Evolutionary conservation across 148 eudicot genomes (phyloP).

Genomic region (Polygonum aviculare): DNA sequence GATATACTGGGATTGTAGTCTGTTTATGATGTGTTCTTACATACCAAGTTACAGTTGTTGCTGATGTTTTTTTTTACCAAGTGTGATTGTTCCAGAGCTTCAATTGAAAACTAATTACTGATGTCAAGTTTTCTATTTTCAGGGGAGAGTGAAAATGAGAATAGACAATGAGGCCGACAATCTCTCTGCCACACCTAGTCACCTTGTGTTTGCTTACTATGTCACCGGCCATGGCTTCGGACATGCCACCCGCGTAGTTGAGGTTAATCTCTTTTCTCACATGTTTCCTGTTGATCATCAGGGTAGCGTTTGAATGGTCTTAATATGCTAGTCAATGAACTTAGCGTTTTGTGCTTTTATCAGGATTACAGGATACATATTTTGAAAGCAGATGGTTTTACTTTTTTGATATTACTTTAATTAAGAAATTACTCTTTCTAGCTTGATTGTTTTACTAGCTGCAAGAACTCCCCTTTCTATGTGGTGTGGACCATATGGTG

Average conservation of each 20-base stretch:
- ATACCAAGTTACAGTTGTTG: no score
- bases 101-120: not conserved
- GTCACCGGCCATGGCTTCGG: slow-evolving; percentile 99
- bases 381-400: not conserved
- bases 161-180: slow-evolving; percentile 38
- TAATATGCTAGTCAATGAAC: not conserved
- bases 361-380: not conserved
- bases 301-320: not conserved
- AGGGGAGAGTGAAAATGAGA: slow-evolving; percentile 28
- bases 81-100: not conserved
- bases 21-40: no score
- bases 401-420: not conserved
- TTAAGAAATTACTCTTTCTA: not conserved
- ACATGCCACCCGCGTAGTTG: slow-evolving; percentile 95
- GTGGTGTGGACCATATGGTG: not conserved
- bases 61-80: not conserved
- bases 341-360: not conserved
- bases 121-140: not conserved
- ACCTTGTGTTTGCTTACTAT: slow-evolving; percentile 80
- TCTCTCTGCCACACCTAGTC: slow-evolving; percentile 34
- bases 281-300: not conserved
- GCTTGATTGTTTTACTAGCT: not conserved
- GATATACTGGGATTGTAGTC: no score
- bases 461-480: not conserved
- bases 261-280: slow-evolving; percentile 30